Evolutionary conservation across 2,329 filamentous ascomycete genomes (phyloP), one percentile per base, ranked within the genome.

Genomic region (Xylaria sp.): DNA sequence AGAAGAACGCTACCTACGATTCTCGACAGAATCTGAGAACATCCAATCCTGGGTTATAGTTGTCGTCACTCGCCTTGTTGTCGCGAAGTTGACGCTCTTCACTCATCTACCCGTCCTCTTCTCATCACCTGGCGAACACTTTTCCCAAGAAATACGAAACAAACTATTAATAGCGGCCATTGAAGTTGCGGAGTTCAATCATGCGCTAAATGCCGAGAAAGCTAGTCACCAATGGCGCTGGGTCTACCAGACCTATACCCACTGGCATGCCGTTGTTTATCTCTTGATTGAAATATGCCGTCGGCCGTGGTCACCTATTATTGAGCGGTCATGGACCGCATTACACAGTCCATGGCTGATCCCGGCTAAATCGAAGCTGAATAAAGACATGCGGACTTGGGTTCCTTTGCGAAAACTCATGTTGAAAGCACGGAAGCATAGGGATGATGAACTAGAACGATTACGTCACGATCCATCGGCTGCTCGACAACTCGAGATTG

Each of bases 1-100:
- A 8, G 79, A 87, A 18, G 68, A 77, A 16, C 77, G 78, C 0
- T 87, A 84, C 65, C 76, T 86, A 16, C 81, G 79, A 44, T 80
- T 83, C 71, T 72, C 78, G 0, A 73, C 70, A 1, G 77, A 81
- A 3, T 60, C 75, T 1, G 73, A 66, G 0, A 78, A 79, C 59
- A 76, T 82, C 23, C 59, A 70, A 0, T 78, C 80, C 60, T 84
- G 83, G 82, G 79, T 82, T 0, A 73, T 74, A 0, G 68, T 82
- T 3, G 91, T 91, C 32, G 84, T 93, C 27, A 86, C 88, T 2
- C 87, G 91, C 10, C 83, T 95, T 37, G 89, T 94, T 70, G 87
- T 94, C 81, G 90, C 90, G 61, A 95, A 94, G 79, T 89, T 94
- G 83, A 93, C 90, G 82, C 84, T 96, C 42, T 86, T 94, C 68